Percentiles rank a stretch among this genome's conserved stretches.
phyloP scores from a whole-genome alignment of 176 grass and related monocot genomes.

The Aegilops sharonensis region DNA sequence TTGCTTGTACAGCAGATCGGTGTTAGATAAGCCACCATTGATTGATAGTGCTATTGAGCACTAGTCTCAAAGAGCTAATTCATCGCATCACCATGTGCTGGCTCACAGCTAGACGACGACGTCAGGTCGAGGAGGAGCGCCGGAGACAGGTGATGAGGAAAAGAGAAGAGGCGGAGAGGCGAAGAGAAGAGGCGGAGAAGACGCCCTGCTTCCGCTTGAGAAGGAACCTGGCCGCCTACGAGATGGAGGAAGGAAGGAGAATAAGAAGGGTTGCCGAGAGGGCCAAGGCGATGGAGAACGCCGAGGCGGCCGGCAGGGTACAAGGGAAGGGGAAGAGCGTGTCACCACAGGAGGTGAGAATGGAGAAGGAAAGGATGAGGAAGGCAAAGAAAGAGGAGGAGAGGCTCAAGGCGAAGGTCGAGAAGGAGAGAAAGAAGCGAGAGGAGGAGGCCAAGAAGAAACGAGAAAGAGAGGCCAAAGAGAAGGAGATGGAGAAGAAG shows the following conservation, averaged over 20 bases:
- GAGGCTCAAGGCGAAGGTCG: neutral
- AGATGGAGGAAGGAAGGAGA: slow-evolving; percentile 37
- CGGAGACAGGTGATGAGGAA: neutral
- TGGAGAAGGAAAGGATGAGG: slow-evolving; percentile 17
- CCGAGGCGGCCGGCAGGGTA: neutral
- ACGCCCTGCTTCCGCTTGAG: neutral
- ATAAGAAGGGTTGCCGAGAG: neutral
- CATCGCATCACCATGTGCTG: neutral
- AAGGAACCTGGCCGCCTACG: slow-evolving; percentile 18
- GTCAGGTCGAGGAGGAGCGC: neutral
- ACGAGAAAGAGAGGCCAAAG: neutral
- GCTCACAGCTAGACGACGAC: neutral
- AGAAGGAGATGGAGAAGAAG: slow-evolving; percentile 17
- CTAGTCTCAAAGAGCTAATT: neutral
- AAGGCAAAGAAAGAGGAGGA: neutral
- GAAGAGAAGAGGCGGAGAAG: slow-evolving; percentile 10
- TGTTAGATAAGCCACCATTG: neutral
- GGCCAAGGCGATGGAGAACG: neutral
- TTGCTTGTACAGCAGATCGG: neutral
- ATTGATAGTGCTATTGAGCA: neutral
- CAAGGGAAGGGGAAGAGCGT: neutral
- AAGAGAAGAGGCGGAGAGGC: slow-evolving; percentile 15
- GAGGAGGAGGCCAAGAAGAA: neutral
- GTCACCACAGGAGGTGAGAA: neutral
- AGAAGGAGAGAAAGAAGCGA: slow-evolving; percentile 21